A percentile compares a stretch with the other conserved stretches of the same genome.
These are phyloP conservation scores for Carex littledalei DNA, from an alignment of 176 grass and related monocot species.

Conservation along the genomic window DNA sequence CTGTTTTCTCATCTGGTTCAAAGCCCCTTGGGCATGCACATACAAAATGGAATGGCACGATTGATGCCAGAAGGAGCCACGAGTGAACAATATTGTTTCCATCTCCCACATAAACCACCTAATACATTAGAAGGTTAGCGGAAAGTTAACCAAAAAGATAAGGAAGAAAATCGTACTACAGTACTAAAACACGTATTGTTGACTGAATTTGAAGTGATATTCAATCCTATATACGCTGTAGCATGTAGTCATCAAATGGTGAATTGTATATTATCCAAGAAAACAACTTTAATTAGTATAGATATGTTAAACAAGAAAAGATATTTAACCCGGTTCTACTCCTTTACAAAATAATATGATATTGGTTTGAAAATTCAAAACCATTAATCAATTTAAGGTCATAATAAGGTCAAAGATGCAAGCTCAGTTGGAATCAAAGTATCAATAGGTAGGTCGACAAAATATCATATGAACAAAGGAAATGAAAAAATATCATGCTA, in stretches of 20 bases:
- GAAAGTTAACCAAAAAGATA: neutral
- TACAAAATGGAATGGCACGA: conserved; percentile 85
- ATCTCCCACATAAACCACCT: conserved; percentile 98
- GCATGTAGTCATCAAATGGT: neutral
- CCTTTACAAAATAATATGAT: neutral
- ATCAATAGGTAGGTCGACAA: neutral
- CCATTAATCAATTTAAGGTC: neutral
- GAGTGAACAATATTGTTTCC: conserved; percentile 98
- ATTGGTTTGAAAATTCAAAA: neutral
- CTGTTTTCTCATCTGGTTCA: conserved; percentile 80
- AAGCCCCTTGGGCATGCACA: conserved; percentile 92
- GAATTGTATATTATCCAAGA: neutral
- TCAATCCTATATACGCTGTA: neutral
- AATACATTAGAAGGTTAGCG: neutral
- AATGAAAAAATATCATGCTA: conserved; percentile 4
- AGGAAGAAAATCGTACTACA: neutral
- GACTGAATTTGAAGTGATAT: neutral
- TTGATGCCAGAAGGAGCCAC: conserved; percentile 86
- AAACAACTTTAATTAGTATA: neutral
- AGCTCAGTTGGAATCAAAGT: neutral
- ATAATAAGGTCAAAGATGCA: neutral
- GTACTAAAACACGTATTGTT: neutral
- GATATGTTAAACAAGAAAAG: neutral
- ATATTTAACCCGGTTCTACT: neutral
- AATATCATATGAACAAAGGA: neutral